A percentile compares a stretch with the other conserved stretches of the same genome.
These are phyloP conservation scores for Zoysia japonica DNA, from an alignment of 176 grass and related monocot genomes.

Conservation along the genomic window DNA sequence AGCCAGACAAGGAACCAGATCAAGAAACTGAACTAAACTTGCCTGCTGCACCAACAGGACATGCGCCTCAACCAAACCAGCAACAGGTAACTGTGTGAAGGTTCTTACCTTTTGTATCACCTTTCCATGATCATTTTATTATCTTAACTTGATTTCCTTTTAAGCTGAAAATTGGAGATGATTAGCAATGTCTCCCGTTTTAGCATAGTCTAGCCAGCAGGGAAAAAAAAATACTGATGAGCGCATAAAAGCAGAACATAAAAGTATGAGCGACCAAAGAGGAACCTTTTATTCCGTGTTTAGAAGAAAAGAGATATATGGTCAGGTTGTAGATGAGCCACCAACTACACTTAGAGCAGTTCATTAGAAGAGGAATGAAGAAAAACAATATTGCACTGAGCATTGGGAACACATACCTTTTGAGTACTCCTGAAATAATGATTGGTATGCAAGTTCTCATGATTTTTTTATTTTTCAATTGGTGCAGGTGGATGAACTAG, in stretches of 20 bases:
- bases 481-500: conserved; percentile 72
- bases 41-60: conserved; percentile 72
- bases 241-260: not conserved
- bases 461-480: conserved; percentile 16
- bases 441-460: not conserved
- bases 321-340: not conserved
- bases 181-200: not conserved
- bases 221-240: not conserved
- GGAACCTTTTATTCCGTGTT: not conserved
- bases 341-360: not conserved
- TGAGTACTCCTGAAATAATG: not conserved
- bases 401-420: not conserved
- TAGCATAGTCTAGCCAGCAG: not conserved
- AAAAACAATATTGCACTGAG: not conserved
- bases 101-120: not conserved
- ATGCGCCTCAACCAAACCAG: conserved; percentile 37
- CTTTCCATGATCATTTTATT: not conserved
- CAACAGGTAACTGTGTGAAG: conserved; percentile 41
- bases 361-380: not conserved
- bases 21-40: conserved; percentile 67
- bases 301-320: not conserved
- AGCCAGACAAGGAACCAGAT: conserved; percentile 81
- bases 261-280: not conserved
- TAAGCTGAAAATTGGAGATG: not conserved
- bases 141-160: conserved; percentile 2